Evolutionary conservation across 2,329 filamentous ascomycete species (phyloP).

Genomic region (Myrmaecium sp.): DNA sequence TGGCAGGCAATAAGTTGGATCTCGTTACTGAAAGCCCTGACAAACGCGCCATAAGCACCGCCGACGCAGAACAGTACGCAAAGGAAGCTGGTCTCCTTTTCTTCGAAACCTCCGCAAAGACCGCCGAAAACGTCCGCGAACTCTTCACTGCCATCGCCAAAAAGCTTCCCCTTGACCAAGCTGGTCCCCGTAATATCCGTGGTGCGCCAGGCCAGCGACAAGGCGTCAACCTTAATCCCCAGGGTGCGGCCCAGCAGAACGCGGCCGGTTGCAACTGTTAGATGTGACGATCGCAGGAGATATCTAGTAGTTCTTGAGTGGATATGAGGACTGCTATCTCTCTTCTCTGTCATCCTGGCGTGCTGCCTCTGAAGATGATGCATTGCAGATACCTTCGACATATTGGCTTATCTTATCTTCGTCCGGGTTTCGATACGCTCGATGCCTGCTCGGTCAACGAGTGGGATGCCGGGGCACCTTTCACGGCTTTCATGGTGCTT

Average conservation of each 20-base stretch:
- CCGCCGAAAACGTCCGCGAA: slow-evolving; percentile 86
- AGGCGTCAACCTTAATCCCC: slow-evolving; percentile 50
- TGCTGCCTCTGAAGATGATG: too few species aligned
- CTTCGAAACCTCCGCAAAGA: slow-evolving; percentile 98
- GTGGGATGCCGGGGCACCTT: too few species aligned
- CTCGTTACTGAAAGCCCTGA: slow-evolving; percentile 86
- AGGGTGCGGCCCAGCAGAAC: slow-evolving; percentile 40
- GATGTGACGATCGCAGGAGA: slow-evolving; percentile 10
- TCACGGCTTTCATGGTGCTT: too few species aligned
- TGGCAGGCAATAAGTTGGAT: slow-evolving; percentile 96
- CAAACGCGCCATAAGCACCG: slow-evolving; percentile 78
- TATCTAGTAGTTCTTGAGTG: too few species aligned
- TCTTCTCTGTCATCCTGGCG: too few species aligned
- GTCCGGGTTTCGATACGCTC: too few species aligned
- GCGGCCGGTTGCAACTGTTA: slow-evolving; percentile 49
- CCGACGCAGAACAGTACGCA: slow-evolving; percentile 89
- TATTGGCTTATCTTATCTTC: too few species aligned
- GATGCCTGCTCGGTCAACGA: too few species aligned
- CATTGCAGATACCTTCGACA: too few species aligned
- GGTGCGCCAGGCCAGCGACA: slow-evolving; percentile 37
- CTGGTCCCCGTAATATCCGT: slow-evolving; percentile 73
- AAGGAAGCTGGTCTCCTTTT: slow-evolving; percentile 86
- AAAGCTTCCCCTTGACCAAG: slow-evolving; percentile 93
- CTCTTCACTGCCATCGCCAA: slow-evolving; percentile 95
- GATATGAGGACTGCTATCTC: too few species aligned